Percentiles rank a stretch among this genome's conserved stretches.
Evolutionary conservation across 1,284 basidiomycete species (phyloP).

Genomic region (Chondrostereum purpureum): DNA sequence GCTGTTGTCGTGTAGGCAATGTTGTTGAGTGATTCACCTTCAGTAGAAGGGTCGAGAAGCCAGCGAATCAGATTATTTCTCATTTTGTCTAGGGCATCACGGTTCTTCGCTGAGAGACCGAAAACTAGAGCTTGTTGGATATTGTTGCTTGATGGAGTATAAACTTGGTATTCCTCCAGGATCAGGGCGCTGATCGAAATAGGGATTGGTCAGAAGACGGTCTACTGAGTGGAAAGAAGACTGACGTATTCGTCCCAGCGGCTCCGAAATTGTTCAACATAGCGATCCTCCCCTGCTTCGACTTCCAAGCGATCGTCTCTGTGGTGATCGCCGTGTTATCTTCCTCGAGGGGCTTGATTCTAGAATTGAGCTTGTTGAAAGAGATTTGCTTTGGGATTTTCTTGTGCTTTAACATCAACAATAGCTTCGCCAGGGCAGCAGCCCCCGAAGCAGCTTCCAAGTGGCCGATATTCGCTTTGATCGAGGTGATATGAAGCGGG

Average conservation of each 20-base stretch:
- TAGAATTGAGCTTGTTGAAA: constrained; percentile 48
- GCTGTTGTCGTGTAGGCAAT: constrained; percentile 62
- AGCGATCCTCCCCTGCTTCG: constrained; percentile 38
- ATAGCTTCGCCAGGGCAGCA: constrained; percentile 60
- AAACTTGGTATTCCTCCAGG: constrained; percentile 42
- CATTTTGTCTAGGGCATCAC: constrained; percentile 37
- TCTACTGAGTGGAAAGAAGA: no score
- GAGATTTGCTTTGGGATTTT: constrained; percentile 57
- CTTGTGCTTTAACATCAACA: constrained; percentile 57
- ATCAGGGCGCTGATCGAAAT: no score
- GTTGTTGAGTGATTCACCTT: constrained; percentile 32
- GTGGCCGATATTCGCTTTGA: constrained; percentile 71
- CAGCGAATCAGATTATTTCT: constrained; percentile 40
- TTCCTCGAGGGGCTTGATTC: constrained; percentile 38
- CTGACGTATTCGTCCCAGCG: constrained; percentile 65
- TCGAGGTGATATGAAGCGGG: constrained; percentile 56
- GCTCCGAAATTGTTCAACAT: constrained; percentile 72
- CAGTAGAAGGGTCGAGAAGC: constrained; percentile 27
- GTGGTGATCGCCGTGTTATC: constrained; percentile 49
- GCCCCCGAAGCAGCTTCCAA: constrained; percentile 70
- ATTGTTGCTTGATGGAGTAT: constrained; percentile 4
- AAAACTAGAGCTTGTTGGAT: constrained; percentile 30
- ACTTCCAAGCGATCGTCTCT: constrained; percentile 33
- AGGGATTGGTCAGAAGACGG: no score
- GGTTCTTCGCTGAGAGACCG: constrained; percentile 55